phyloP scores from a whole-genome alignment of 805 yeast species.

The Kluyveromyces lactis region DNA sequence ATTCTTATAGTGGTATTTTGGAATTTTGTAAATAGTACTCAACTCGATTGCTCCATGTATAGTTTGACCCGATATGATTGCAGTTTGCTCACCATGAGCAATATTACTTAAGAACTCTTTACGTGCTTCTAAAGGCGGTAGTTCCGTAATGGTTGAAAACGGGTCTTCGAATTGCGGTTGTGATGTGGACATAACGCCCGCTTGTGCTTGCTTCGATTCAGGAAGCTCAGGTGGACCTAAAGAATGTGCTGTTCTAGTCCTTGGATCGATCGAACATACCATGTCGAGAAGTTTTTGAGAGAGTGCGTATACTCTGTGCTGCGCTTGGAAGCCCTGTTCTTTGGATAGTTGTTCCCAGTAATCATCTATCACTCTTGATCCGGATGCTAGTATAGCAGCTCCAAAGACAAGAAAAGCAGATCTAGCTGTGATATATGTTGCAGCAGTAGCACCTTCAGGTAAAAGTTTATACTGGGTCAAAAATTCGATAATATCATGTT shows the following conservation, averaged over 20 bases:
- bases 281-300: constrained; percentile 10
- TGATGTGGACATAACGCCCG: background rate
- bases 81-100: constrained; percentile 17
- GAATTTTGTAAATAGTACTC: constrained; percentile 24
- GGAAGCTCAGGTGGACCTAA: background rate
- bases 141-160: constrained; percentile 20
- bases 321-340: constrained; percentile 36
- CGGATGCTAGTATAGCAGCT: constrained; percentile 38
- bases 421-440: constrained; percentile 32
- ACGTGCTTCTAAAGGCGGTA: constrained; percentile 19
- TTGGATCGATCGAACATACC: constrained; percentile 13
- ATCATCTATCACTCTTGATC: constrained; percentile 44
- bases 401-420: constrained; percentile 44
- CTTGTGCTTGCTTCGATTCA: background rate
- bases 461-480: constrained; percentile 18
- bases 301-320: constrained; percentile 35
- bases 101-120: constrained; percentile 17
- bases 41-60: constrained; percentile 27
- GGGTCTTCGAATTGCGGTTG: constrained; percentile 8
- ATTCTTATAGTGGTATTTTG: constrained; percentile 27
- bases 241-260: constrained; percentile 7
- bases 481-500: constrained; percentile 32
- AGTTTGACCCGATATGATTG: constrained; percentile 25
- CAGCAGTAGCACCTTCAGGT: constrained; percentile 14
- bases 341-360: constrained; percentile 43